Percentiles rank a stretch among this genome's conserved stretches.
These are phyloP conservation scores for Hyphopichia pseudoburtonii DNA, from an alignment of 1,139 yeast genomes.

Conservation along the genomic window DNA sequence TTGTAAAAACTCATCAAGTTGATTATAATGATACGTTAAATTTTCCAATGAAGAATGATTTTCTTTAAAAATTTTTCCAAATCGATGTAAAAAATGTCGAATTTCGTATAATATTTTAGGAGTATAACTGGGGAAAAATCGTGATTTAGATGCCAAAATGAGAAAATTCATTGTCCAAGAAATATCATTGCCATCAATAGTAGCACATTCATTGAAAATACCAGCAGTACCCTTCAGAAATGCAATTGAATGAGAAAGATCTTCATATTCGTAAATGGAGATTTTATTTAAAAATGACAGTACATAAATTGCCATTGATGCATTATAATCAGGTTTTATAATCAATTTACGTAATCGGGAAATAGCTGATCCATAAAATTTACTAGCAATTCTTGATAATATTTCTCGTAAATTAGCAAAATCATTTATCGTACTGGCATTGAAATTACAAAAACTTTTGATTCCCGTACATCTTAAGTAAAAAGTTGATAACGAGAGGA, in stretches of 20 bases:
- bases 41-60: neutral
- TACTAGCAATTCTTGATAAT: slow-evolving; percentile 15
- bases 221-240: slow-evolving; percentile 27
- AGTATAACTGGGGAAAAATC: slow-evolving; percentile 22
- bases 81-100: slow-evolving; percentile 12
- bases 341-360: slow-evolving; percentile 17
- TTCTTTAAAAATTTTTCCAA: slow-evolving; percentile 8
- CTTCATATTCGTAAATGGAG: slow-evolving; percentile 23
- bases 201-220: slow-evolving; percentile 20
- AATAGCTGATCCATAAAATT: slow-evolving; percentile 23
- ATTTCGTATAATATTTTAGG: slow-evolving; percentile 21
- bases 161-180: slow-evolving; percentile 19
- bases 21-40: slow-evolving; percentile 16
- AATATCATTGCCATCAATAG: slow-evolving; percentile 11
- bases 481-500: slow-evolving; percentile 20
- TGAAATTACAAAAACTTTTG: slow-evolving; percentile 17
- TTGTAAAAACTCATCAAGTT: slow-evolving; percentile 9
- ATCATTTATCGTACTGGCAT: slow-evolving; percentile 2
- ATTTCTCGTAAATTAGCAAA: slow-evolving; percentile 11
- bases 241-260: slow-evolving; percentile 19
- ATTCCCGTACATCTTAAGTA: slow-evolving; percentile 21
- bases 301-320: slow-evolving; percentile 21
- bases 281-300: slow-evolving; percentile 25
- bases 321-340: slow-evolving; percentile 14
- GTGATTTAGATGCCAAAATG: slow-evolving; percentile 21